Base-by-base conservation (phyloP, 176 grass and related monocot genomes). In the Zea mays region DNA sequence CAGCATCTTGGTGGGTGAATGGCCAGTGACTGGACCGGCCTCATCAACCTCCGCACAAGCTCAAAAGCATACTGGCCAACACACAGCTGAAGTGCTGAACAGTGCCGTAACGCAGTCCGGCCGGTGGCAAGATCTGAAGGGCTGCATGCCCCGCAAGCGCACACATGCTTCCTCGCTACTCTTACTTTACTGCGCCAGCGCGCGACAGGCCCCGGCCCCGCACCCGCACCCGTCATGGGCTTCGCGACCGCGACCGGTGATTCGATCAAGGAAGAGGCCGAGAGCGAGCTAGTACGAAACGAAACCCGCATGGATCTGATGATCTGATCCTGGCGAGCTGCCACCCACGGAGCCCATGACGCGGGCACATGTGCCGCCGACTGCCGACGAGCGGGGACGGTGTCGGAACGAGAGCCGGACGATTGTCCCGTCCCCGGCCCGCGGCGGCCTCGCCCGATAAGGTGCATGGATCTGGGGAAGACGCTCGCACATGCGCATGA, bases 381-480 rank as follows among this genome's bases (percentile, higher is more conserved):
- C 66, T 62, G 82, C 82, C 74, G 14, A 35, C 27, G 27, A 27
- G 27, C 27, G 27, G 27, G 27, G 27, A 27, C 50, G 61, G 13
- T 74, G 83, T 2, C 39, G 17, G 60, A 44, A 34, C 6, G 62
- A 19, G 2, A 45, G 7, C 56, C 21, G 3, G 66, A 21, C 71
- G 15, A 45, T 33, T 81, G 78, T 62, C 72, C 56, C 56, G 46
- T 5, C 15, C 11, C 67, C 56, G 46, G 8, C 15, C 11, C 67
- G 19, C 9, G 5, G 64, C 12, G 75, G 9, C 61, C 9, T 6
- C 68, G 33, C 55, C 72, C 5, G 72, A 70, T 71, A 62, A 65
- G 65, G 43, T 46, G 84, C 72, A 71, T 68, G 34, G 72, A 82
- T 86, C 78, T 57, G 37, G 71, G 78, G 16, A 4, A 2, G 66